Evolutionary conservation across 495 filamentous ascomycete species (phyloP).

Genomic region (Trypethelium eluteriae): DNA sequence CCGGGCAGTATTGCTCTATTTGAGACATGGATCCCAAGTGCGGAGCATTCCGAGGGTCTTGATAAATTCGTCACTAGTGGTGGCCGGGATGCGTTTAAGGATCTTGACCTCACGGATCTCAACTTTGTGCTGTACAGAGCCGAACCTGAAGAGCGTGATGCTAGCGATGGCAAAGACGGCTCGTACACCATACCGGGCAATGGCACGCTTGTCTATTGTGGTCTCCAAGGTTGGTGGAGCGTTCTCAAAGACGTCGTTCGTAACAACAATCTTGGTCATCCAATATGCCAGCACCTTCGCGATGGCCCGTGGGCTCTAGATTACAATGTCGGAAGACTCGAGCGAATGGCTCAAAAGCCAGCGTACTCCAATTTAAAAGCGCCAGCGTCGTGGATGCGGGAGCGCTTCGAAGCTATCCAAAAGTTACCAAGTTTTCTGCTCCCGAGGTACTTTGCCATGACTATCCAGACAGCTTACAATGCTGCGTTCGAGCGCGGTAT

Average conservation of each 20-base stretch:
- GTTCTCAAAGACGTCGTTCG: constrained; percentile 74
- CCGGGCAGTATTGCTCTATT: constrained; percentile 92
- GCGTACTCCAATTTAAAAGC: constrained; percentile 51
- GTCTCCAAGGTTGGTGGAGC: constrained; percentile 98
- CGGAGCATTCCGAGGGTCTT: constrained; percentile 69
- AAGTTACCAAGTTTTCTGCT: constrained; percentile 80
- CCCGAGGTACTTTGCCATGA: constrained; percentile 86
- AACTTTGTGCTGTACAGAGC: constrained; percentile 90
- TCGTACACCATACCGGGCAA: constrained; percentile 77
- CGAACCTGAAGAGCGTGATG: constrained; percentile 84
- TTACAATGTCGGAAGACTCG: constrained; percentile 71
- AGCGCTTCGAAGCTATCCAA: constrained; percentile 76
- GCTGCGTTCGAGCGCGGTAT: constrained; percentile 72
- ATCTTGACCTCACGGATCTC: constrained; percentile 67
- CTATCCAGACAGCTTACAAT: constrained; percentile 76
- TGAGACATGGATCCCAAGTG: constrained; percentile 85
- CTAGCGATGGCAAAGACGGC: constrained; percentile 71
- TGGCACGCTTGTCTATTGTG: constrained; percentile 85
- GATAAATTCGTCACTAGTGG: constrained; percentile 78
- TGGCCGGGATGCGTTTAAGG: constrained; percentile 68
- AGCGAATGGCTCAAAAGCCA: constrained; percentile 56
- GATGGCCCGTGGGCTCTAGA: constrained; percentile 93
- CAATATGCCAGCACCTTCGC: constrained; percentile 84
- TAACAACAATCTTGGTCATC: constrained; percentile 87
- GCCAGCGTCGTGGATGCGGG: constrained; percentile 68